Conservation (phyloP, 176 grass and related monocot genomes). For the Oryza officinalis region DNA sequence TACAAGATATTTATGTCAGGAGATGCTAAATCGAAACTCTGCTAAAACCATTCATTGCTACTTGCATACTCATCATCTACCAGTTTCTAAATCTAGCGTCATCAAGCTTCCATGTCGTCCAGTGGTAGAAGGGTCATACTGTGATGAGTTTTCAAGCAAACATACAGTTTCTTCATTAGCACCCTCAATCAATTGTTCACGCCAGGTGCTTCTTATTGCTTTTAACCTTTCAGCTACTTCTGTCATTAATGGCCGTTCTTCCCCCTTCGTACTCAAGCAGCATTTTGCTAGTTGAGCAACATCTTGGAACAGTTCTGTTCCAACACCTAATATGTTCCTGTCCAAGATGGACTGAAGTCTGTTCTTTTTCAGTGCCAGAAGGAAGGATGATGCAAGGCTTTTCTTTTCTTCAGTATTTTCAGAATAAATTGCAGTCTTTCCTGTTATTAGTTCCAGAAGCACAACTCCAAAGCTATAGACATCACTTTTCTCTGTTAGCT, state of each 20-base stretch:
- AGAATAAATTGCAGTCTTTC: conserved; percentile 30
- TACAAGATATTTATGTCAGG: background rate
- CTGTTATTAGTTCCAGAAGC: conserved; percentile 26
- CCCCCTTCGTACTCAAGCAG: conserved; percentile 28
- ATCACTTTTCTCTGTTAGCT: conserved; percentile 36
- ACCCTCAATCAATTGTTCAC: conserved; percentile 17
- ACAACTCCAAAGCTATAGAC: conserved; percentile 37
- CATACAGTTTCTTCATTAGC: conserved; percentile 4
- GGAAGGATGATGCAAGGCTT: conserved; percentile 25
- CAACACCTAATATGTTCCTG: conserved; percentile 23
- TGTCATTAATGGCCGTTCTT: conserved; percentile 38
- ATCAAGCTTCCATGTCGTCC: conserved; percentile 10
- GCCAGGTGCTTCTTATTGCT: conserved; percentile 18
- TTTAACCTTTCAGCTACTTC: conserved; percentile 32
- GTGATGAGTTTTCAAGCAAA: conserved; percentile 13
- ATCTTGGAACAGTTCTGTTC: conserved; percentile 28
- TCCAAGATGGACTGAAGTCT: conserved; percentile 23
- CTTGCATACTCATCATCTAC: conserved; percentile 34
- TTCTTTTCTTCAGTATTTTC: conserved; percentile 29
- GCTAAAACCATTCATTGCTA: background rate
- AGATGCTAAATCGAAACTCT: conserved; percentile 22
- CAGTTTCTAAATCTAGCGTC: conserved; percentile 33
- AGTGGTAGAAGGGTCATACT: conserved; percentile 23
- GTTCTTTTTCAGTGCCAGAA: conserved; percentile 33
- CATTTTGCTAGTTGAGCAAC: conserved; percentile 17